phyloP scores from a whole-genome alignment of 306 rosid genomes.

The Inga laurina region DNA sequence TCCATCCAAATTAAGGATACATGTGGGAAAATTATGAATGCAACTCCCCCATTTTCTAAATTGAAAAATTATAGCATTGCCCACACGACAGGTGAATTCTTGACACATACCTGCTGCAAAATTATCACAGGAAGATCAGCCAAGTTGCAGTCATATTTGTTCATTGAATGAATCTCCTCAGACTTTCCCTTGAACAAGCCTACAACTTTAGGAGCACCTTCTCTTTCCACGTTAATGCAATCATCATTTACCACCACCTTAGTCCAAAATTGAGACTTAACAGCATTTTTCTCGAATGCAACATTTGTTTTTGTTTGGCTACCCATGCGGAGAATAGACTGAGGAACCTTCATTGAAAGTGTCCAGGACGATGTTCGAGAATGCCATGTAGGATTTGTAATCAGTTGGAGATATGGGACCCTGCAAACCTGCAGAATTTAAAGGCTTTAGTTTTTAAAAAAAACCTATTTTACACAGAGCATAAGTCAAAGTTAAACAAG shows the following conservation, averaged over 20 bases:
- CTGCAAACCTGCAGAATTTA: constrained; percentile 60
- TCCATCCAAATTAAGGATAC: background rate
- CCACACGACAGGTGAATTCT: background rate
- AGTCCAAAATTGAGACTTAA: constrained; percentile 73
- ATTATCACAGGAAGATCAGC: constrained; percentile 84
- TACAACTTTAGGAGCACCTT: constrained; percentile 81
- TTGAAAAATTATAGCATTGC: background rate
- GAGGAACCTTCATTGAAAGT: constrained; percentile 74
- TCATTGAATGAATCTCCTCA: constrained; percentile 66
- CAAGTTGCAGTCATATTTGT: constrained; percentile 74
- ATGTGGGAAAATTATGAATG: background rate
- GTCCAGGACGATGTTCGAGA: constrained; percentile 91
- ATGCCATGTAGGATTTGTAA: constrained; percentile 88
- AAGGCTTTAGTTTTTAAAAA: constrained; percentile 1
- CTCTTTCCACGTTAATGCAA: constrained; percentile 75
- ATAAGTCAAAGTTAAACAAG: constrained; percentile 23
- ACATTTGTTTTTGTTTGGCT: constrained; percentile 45
- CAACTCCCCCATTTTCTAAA: background rate
- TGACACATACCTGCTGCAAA: constrained; percentile 75
- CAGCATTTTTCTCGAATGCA: constrained; percentile 37
- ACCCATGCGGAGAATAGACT: constrained; percentile 54
- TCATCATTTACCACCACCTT: constrained; percentile 81
- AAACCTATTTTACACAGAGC: constrained; percentile 29
- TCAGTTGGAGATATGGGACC: constrained; percentile 74
- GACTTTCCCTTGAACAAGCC: constrained; percentile 70